Conservation (phyloP, 768 basidiomycete species). For the Cystofilobasidium macerans region DNA sequence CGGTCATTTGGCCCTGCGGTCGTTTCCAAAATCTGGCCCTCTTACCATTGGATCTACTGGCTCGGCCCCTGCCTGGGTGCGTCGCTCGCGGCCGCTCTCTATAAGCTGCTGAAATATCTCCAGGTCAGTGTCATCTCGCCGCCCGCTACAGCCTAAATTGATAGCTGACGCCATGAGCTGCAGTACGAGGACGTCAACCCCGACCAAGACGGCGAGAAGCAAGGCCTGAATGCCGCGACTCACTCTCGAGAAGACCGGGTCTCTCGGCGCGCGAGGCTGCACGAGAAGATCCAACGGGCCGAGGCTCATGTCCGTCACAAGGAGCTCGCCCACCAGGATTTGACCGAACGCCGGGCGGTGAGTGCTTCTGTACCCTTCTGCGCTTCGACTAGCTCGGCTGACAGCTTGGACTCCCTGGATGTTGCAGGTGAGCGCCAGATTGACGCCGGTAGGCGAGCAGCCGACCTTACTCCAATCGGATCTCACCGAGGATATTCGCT, state of each 20-base stretch:
- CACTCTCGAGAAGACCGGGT: too few species aligned
- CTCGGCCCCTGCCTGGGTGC: conserved; percentile 13
- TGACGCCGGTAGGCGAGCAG: background rate
- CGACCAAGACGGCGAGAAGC: background rate
- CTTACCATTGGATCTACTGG: conserved; percentile 8
- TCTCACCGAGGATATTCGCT: too few species aligned
- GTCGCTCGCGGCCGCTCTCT: conserved; percentile 18
- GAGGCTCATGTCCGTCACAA: too few species aligned
- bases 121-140: conserved; percentile 7
- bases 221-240: background rate
- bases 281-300: too few species aligned
- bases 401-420: too few species aligned
- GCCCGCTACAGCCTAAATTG: background rate
- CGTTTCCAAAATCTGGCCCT: background rate
- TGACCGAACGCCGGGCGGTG: too few species aligned
- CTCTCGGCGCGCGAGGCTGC: too few species aligned
- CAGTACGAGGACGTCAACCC: conserved; percentile 9
- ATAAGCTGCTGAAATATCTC: conserved; percentile 22
- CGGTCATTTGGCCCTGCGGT: conserved; percentile 18
- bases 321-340: too few species aligned
- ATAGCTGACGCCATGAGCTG: too few species aligned
- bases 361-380: too few species aligned
- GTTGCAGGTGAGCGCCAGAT: too few species aligned
- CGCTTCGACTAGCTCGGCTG: too few species aligned
- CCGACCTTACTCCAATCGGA: background rate